phyloP scores from a whole-genome alignment of 2,329 filamentous ascomycete species.

The Paradendryphiella salina region DNA sequence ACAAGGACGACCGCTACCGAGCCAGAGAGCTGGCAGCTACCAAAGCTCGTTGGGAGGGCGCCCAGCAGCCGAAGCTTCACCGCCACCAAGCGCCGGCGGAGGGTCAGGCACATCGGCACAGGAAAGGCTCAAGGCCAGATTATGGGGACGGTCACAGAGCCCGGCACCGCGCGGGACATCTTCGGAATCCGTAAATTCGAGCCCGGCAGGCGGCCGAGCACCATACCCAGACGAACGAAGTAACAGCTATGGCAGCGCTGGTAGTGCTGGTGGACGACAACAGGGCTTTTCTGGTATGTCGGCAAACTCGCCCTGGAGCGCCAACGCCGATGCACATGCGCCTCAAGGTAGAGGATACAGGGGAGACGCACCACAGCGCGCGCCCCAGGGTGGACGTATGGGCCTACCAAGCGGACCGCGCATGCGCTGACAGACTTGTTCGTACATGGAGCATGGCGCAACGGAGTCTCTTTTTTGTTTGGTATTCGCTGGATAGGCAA shows the following conservation, averaged over 20 bases:
- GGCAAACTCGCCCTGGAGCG: conserved; percentile 40
- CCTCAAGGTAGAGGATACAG: conserved; percentile 27
- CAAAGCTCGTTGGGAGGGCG: conserved; percentile 57
- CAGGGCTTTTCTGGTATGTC: conserved; percentile 37
- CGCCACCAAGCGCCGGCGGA: conserved; percentile 47
- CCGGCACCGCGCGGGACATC: conserved; percentile 49
- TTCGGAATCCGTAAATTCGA: conserved; percentile 22
- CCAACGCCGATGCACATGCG: conserved; percentile 41
- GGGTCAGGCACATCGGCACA: conserved; percentile 64
- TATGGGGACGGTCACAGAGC: conserved; percentile 69
- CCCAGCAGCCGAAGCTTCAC: conserved; percentile 39
- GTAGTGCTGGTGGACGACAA: conserved; percentile 32
- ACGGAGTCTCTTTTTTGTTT: conserved; percentile 18
- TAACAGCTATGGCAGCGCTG: conserved; percentile 35
- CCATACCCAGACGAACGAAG: conserved; percentile 42
- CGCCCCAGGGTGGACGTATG: conserved; percentile 37
- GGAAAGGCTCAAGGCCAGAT: conserved; percentile 76
- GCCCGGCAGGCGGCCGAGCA: conserved; percentile 18
- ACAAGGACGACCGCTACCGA: conserved; percentile 66
- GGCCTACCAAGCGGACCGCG: conserved; percentile 47
- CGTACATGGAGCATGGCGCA: conserved; percentile 24
- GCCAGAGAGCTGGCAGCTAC: conserved; percentile 74
- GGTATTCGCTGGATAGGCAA: conserved; percentile 5
- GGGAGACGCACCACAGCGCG: conserved; percentile 30
- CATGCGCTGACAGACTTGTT: conserved; percentile 34